Percentiles rank a stretch among this genome's conserved stretches.
phyloP scores from a whole-genome alignment of 352 stramenopile species.

The Phytophthora sansomeana region DNA sequence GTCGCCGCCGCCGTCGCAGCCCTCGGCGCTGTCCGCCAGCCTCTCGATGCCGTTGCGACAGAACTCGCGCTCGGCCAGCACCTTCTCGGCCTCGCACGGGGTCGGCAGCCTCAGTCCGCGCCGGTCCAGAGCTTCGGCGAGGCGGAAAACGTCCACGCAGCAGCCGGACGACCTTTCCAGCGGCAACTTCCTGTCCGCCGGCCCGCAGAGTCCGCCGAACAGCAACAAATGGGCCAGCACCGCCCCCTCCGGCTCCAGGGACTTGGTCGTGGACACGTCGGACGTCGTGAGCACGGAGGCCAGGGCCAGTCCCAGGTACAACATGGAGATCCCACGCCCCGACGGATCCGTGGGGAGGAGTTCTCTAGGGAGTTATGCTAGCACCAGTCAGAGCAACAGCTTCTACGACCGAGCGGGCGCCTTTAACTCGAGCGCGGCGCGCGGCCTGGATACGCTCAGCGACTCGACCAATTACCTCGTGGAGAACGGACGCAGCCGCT shows the following conservation, averaged over 20 bases:
- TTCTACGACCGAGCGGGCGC: conserved; percentile 45
- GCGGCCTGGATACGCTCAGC: conserved; percentile 40
- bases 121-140: too few relatives aligned
- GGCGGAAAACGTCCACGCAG: conserved; percentile 28
- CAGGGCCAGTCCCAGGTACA: conserved; percentile 44
- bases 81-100: conserved; percentile 28
- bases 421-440: conserved; percentile 37
- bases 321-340: conserved; percentile 67
- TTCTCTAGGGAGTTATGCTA: conserved; percentile 55
- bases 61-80: conserved; percentile 9
- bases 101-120: conserved; percentile 25
- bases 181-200: conserved; percentile 24
- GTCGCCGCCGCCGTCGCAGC: conserved; percentile 13
- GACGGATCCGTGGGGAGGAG: conserved; percentile 44
- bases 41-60: conserved; percentile 18
- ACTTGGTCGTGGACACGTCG: conserved; percentile 25
- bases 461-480: conserved; percentile 53
- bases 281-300: conserved; percentile 13
- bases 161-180: conserved; percentile 16
- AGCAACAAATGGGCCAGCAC: conserved; percentile 26
- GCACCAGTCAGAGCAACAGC: conserved; percentile 32
- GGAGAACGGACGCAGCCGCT: conserved; percentile 75
- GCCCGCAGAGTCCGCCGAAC: conserved; percentile 17
- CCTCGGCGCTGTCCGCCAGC: conserved; percentile 14
- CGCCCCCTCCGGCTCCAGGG: conserved; percentile 20